These are phyloP conservation scores for Geranomyces michiganensis DNA, from an alignment of 192 early-diverging fungal species.

Conservation along the genomic window DNA sequence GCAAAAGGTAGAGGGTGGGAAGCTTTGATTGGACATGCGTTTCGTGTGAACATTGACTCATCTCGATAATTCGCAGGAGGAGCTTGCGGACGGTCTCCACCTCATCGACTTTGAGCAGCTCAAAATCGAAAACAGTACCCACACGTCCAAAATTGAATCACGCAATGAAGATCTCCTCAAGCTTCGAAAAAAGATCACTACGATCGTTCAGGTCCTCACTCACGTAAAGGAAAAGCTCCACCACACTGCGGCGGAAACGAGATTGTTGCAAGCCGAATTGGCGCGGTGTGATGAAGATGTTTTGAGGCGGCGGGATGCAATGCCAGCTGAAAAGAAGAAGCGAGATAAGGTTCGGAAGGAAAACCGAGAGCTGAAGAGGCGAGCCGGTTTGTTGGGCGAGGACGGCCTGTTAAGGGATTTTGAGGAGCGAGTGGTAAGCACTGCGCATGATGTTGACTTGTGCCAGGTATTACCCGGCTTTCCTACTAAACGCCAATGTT, in stretches of 20 bases:
- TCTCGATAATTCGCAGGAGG: slow-evolving; percentile 43
- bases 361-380: slow-evolving; percentile 48
- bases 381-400: slow-evolving; percentile 60
- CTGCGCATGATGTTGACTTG: not conserved
- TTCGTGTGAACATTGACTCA: not conserved
- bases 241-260: slow-evolving; percentile 1
- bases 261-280: slow-evolving; percentile 20
- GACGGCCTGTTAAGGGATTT: slow-evolving; percentile 53
- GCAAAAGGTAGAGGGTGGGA: slow-evolving; percentile 57
- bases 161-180: slow-evolving; percentile 65
- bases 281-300: slow-evolving; percentile 52
- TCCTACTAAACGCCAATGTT: not conserved
- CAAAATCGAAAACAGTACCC: slow-evolving; percentile 68
- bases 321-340: slow-evolving; percentile 51
- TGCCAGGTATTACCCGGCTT: not conserved
- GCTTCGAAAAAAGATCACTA: slow-evolving; percentile 65
- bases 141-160: slow-evolving; percentile 70
- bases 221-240: slow-evolving; percentile 67
- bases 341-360: slow-evolving; percentile 45
- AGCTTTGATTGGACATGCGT: too few species aligned
- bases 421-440: slow-evolving; percentile 58
- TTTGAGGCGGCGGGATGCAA: slow-evolving; percentile 43
- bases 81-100: slow-evolving; percentile 65
- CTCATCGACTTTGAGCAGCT: slow-evolving; percentile 70
- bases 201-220: slow-evolving; percentile 63